Conservation (phyloP, 140 eudicot species). For the Oenanthe javanica region DNA sequence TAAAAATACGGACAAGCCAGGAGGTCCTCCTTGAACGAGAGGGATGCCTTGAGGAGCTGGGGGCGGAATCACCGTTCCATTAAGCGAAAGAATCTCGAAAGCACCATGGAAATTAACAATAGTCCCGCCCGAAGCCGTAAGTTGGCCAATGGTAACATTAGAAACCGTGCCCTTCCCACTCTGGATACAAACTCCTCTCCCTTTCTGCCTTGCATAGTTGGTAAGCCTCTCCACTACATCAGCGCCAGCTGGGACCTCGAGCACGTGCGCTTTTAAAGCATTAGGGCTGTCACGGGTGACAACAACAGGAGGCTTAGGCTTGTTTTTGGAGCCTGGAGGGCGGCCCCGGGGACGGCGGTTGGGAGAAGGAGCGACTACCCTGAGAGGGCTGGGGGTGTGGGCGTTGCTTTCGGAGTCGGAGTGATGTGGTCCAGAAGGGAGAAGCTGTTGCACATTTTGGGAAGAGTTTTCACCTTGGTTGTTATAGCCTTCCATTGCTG, state of each 20-base stretch:
- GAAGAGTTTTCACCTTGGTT: background rate
- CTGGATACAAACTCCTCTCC: conserved; percentile 54
- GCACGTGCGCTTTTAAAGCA: conserved; percentile 42
- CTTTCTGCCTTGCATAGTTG: conserved; percentile 43
- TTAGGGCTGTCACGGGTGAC: conserved; percentile 50
- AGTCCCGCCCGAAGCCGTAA: conserved; percentile 29
- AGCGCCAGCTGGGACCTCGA: conserved; percentile 45
- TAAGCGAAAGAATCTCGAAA: conserved; percentile 45
- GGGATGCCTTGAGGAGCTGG: conserved; percentile 43
- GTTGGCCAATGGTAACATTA: conserved; percentile 50
- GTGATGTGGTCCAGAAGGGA: background rate
- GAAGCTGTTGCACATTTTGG: background rate
- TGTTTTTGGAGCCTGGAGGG: conserved; percentile 69
- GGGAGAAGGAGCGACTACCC: conserved; percentile 2
- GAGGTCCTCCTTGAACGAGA: conserved; percentile 6
- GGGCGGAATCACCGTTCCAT: conserved; percentile 58
- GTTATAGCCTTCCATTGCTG: background rate
- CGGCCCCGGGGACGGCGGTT: conserved; percentile 67
- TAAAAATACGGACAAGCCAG: conserved; percentile 47
- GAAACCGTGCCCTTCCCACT: conserved; percentile 53
- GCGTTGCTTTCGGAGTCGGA: background rate
- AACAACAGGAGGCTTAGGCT: conserved; percentile 50
- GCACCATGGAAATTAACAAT: conserved; percentile 51
- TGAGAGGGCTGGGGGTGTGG: conserved; percentile 5
- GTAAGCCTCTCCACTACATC: conserved; percentile 43